Evolutionary conservation across 2,329 filamentous ascomycete genomes (phyloP).

Genomic region (Aspergillus uvarum): DNA sequence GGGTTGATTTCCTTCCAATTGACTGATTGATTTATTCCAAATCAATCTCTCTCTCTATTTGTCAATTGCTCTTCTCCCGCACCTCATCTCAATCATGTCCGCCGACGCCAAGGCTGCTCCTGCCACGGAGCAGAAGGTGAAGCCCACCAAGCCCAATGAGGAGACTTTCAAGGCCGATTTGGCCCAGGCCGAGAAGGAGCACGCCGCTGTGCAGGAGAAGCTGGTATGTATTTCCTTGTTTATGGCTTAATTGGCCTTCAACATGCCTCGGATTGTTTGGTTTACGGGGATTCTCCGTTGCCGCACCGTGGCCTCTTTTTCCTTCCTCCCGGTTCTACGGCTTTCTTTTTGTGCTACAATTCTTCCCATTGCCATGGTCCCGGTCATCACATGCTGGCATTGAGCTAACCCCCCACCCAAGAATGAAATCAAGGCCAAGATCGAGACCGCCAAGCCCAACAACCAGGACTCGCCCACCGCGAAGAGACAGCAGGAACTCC

Average conservation of each 20-base stretch:
- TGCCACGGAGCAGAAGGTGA: constrained; percentile 48
- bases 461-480: constrained; percentile 77
- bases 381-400: constrained; percentile 6
- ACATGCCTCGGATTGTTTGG: constrained; percentile 5
- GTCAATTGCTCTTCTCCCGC: constrained; percentile 10
- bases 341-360: background rate
- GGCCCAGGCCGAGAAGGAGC: constrained; percentile 80
- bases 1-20: constrained; percentile 5
- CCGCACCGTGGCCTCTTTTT: constrained; percentile 5
- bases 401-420: constrained; percentile 50
- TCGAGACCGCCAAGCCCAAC: constrained; percentile 78
- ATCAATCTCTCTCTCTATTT: constrained; percentile 10
- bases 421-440: constrained; percentile 84
- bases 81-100: constrained; percentile 33
- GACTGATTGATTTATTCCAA: too few species aligned
- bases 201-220: constrained; percentile 72
- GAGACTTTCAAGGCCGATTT: constrained; percentile 77
- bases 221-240: constrained; percentile 47
- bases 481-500: constrained; percentile 83
- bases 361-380: background rate
- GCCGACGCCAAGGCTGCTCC: constrained; percentile 29
- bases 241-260: constrained; percentile 4
- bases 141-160: constrained; percentile 85
- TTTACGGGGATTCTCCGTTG: background rate
- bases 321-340: background rate